A percentile compares a stretch with the other conserved stretches of the same genome.
phyloP scores from a whole-genome alignment of 768 basidiomycete species.

The Amanita thiersii region DNA sequence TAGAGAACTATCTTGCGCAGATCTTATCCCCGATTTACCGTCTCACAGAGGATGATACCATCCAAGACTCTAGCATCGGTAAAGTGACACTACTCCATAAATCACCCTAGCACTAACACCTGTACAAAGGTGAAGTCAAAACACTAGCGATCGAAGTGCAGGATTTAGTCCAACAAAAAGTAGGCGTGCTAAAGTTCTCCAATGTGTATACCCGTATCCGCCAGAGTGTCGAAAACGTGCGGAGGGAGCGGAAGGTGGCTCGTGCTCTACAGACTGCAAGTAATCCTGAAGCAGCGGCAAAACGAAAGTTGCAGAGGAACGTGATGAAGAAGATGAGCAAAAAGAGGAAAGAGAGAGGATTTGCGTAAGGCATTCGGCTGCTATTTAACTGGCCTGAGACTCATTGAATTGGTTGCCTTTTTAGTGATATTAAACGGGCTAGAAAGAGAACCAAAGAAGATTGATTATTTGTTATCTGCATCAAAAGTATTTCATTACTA shows the following conservation, averaged over 20 bases:
- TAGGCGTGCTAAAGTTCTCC: constrained; percentile 84
- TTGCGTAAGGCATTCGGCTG: constrained; percentile 40
- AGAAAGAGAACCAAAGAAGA: constrained; percentile 36
- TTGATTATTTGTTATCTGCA: constrained; percentile 11
- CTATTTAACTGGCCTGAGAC: constrained; percentile 1
- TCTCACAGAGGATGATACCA: constrained; percentile 79
- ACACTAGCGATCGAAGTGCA: constrained; percentile 74
- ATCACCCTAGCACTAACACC: background rate
- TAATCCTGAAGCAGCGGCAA: constrained; percentile 72
- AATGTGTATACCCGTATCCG: constrained; percentile 73
- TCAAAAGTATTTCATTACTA: background rate
- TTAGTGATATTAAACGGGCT: constrained; percentile 43
- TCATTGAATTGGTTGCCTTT: constrained; percentile 8
- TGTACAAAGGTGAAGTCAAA: constrained; percentile 67
- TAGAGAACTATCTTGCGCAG: constrained; percentile 72
- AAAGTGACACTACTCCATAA: constrained; percentile 1
- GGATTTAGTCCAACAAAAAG: constrained; percentile 79
- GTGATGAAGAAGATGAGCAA: constrained; percentile 75
- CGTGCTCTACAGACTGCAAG: constrained; percentile 52
- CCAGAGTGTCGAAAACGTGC: constrained; percentile 55
- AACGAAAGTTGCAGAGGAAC: constrained; percentile 65
- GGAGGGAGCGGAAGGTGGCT: constrained; percentile 64
- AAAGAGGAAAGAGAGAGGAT: constrained; percentile 62
- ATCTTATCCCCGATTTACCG: constrained; percentile 84
- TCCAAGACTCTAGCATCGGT: constrained; percentile 77